Base-by-base conservation (phyloP, 2,329 filamentous ascomycete genomes). In the Gyromitra esculenta region DNA sequence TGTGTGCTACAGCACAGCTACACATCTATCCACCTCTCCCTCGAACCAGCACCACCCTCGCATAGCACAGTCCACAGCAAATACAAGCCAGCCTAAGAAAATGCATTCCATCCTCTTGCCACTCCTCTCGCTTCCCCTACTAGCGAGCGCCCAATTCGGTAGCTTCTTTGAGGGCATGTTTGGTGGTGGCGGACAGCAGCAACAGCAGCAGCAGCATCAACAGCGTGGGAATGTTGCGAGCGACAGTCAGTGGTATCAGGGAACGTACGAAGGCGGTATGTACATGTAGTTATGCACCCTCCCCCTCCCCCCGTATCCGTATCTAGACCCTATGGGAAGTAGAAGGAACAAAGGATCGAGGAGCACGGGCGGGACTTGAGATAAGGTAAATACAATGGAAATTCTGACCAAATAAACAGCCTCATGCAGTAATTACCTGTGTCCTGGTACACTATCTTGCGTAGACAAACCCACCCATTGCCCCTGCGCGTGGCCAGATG, bases 151-250 rank as follows among this genome's bases (percentile, higher is more conserved):
- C 9, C 95, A 98, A 85, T 98, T 98, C 84, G 91, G 93, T 9
- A 73, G 77, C 82, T 97, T 99, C 88, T 99, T 98, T 85, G 94
- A 97, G 83, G 93, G 98, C 81, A 97, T 98, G 93, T 98, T 99
- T 83, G 88, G 89, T 81, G 76, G 65, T 52, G 74, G 75, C 1
- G 66, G 75, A 21, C 79, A 81, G 62, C 81, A 82, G 18, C 76
- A n/a, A n/a, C n/a, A 79, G n/a, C 79, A 81, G 57, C 81, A 82
- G 41, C 76, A 79, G 6, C 79, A 81, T 63, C 81, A 82, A 41
- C 87, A 90, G 80, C 89, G 89, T 35, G 91, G 93, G 81, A 96
- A 97, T 83, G 92, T 92, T 37, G 88, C 92, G 1, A 96, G 92
- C 82, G 95, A 98, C 84, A 91, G 92, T 13, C 85, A 86, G 31